Conservation (phyloP, 768 basidiomycete genomes). For the Pleurotus platypus region DNA sequence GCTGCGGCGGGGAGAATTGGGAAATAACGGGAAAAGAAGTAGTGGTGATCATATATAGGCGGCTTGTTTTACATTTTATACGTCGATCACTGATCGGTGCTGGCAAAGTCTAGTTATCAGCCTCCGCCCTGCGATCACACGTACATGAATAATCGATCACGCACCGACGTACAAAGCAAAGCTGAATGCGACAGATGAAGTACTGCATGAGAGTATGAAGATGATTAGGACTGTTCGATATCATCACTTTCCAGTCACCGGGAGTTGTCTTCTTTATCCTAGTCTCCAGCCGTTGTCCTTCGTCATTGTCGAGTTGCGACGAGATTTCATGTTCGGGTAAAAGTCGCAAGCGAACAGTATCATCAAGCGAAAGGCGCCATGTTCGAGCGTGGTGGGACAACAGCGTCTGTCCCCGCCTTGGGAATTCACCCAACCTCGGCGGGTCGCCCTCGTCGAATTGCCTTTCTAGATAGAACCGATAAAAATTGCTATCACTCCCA, state of each 20-base stretch:
- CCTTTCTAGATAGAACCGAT: not conserved
- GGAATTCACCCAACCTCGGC: conserved; percentile 59
- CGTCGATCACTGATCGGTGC: no score
- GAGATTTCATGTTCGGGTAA: conserved; percentile 22
- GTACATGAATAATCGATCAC: no score
- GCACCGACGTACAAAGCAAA: no score
- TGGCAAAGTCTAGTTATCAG: no score
- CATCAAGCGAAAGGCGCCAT: conserved; percentile 41
- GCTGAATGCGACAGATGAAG: no score
- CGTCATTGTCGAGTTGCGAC: conserved; percentile 31
- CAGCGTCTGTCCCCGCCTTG: conserved; percentile 37
- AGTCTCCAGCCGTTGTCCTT: conserved; percentile 25
- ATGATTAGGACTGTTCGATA: conserved; percentile 46
- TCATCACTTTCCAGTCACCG: conserved; percentile 64
- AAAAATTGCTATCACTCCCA: no score
- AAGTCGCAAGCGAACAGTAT: conserved; percentile 15
- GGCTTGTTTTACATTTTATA: no score
- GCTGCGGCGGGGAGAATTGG: no score
- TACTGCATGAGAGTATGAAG: not conserved
- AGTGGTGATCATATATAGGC: no score
- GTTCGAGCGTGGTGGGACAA: conserved; percentile 49
- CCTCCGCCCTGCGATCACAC: no score
- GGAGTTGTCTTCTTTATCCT: conserved; percentile 26
- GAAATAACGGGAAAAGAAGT: not conserved
- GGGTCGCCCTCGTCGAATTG: conserved; percentile 35